Percentiles rank a stretch among this genome's conserved stretches.
Evolutionary conservation across 2,329 filamentous ascomycete genomes (phyloP).

Genomic region (Phyllosticta ampelicida): DNA sequence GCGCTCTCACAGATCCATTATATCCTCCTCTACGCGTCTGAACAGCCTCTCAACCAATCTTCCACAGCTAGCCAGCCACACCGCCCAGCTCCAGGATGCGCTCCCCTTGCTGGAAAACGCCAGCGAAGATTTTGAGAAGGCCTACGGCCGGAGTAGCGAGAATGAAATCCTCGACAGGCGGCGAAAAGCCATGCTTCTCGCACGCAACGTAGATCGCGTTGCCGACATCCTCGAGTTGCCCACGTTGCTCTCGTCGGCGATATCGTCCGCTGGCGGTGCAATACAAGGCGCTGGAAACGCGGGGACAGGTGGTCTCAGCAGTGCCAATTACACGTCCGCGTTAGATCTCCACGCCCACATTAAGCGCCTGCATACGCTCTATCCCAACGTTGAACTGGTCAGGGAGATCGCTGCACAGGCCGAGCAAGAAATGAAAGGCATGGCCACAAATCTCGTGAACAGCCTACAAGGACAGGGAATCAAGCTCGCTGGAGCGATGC

Average conservation of each 20-base stretch:
- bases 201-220: conserved; percentile 78
- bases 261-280: conserved; percentile 37
- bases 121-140: conserved; percentile 69
- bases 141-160: conserved; percentile 64
- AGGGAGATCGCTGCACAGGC: conserved; percentile 64
- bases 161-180: conserved; percentile 56
- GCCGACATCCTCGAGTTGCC: conserved; percentile 88
- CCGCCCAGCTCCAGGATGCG: conserved; percentile 55
- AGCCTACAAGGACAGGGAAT: conserved; percentile 67
- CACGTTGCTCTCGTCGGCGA: conserved; percentile 69
- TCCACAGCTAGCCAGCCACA: conserved; percentile 56
- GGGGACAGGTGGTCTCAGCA: conserved; percentile 24
- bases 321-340: conserved; percentile 73
- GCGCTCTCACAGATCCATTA: conserved; percentile 74
- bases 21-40: conserved; percentile 69
- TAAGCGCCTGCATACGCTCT: conserved; percentile 69
- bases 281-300: conserved; percentile 37
- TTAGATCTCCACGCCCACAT: conserved; percentile 92
- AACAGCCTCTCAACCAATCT: conserved; percentile 61
- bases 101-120: conserved; percentile 72
- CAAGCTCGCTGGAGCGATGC: conserved; percentile 80
- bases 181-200: conserved; percentile 68
- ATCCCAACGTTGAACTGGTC: conserved; percentile 68
- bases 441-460: conserved; percentile 73
- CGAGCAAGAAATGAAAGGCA: conserved; percentile 76